phyloP scores from a whole-genome alignment of 495 filamentous ascomycete genomes.

The Thermochaetoides thermophila region DNA sequence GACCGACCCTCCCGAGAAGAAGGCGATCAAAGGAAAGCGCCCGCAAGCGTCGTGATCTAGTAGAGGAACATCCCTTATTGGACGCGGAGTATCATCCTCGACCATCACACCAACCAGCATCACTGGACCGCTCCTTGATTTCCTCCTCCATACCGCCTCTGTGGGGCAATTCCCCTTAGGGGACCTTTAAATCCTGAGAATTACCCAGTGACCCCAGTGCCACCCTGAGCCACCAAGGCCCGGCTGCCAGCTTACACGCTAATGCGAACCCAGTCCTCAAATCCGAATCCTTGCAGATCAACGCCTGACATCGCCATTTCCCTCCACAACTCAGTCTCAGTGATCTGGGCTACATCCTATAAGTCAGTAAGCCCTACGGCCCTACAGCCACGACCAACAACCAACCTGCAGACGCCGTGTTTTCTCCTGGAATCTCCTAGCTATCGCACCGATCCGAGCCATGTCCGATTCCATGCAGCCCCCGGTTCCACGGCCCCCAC shows the following conservation, averaged over 20 bases:
- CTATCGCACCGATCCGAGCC: slow-evolving; percentile 5
- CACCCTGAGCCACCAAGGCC: background rate
- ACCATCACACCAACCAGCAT: too few relatives aligned
- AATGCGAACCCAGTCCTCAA: slow-evolving; percentile 16
- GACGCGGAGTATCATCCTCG: too few relatives aligned
- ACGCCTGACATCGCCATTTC: slow-evolving; percentile 9
- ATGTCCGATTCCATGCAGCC: slow-evolving; percentile 23
- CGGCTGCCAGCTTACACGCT: slow-evolving; percentile 11
- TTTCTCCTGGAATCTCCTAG: background rate
- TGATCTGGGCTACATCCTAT: slow-evolving; percentile 12
- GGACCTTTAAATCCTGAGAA: too few relatives aligned
- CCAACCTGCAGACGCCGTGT: slow-evolving; percentile 1
- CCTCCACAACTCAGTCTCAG: slow-evolving; percentile 4
- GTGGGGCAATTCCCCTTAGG: too few relatives aligned
- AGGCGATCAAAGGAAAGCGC: too few relatives aligned
- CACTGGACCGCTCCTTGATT: too few relatives aligned
- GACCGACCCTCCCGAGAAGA: too few relatives aligned
- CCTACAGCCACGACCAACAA: background rate
- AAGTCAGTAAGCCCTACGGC: slow-evolving; percentile 24
- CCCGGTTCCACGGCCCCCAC: slow-evolving; percentile 12
- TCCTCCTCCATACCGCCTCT: too few relatives aligned
- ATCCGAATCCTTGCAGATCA: slow-evolving; percentile 18
- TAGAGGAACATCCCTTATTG: too few relatives aligned
- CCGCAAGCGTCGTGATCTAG: too few relatives aligned
- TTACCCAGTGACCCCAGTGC: slow-evolving; percentile 1